phyloP scores from a whole-genome alignment of 306 rosid genomes.

The Medicago ruthenica region DNA sequence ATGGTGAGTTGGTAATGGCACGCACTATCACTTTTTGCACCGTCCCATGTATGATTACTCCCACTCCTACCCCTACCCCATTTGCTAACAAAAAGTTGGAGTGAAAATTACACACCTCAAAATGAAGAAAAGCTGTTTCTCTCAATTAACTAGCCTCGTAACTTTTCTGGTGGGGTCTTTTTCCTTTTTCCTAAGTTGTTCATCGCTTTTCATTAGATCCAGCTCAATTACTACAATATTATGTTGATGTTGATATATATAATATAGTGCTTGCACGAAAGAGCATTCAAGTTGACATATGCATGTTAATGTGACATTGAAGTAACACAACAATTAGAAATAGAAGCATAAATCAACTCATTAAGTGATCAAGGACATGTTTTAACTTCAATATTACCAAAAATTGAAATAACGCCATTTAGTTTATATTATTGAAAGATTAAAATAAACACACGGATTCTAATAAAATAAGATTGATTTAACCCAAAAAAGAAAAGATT shows the following conservation, averaged over 20 bases:
- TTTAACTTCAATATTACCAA: neutral
- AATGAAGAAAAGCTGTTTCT: constrained; percentile 38
- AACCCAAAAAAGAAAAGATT: no score
- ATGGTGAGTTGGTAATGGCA: constrained; percentile 51
- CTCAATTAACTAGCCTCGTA: constrained; percentile 30
- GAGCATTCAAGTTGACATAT: neutral
- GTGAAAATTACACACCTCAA: constrained; percentile 37
- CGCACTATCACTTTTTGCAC: constrained; percentile 48
- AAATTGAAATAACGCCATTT: neutral
- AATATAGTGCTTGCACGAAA: neutral
- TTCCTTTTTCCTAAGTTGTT: constrained; percentile 41
- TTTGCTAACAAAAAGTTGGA: constrained; percentile 35
- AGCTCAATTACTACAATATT: constrained; percentile 7
- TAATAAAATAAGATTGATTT: neutral
- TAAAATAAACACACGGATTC: no score
- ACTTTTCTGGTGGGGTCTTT: constrained; percentile 36
- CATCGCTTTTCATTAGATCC: neutral
- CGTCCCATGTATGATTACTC: constrained; percentile 58
- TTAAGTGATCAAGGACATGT: neutral
- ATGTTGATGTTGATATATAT: constrained; percentile 12
- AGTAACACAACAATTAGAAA: neutral
- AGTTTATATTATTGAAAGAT: no score
- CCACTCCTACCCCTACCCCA: constrained; percentile 42
- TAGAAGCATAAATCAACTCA: constrained; percentile 8
- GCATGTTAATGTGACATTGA: neutral